Base-by-base conservation (phyloP, 257 asterid genomes). In the Phtheirospermum japonicum region DNA sequence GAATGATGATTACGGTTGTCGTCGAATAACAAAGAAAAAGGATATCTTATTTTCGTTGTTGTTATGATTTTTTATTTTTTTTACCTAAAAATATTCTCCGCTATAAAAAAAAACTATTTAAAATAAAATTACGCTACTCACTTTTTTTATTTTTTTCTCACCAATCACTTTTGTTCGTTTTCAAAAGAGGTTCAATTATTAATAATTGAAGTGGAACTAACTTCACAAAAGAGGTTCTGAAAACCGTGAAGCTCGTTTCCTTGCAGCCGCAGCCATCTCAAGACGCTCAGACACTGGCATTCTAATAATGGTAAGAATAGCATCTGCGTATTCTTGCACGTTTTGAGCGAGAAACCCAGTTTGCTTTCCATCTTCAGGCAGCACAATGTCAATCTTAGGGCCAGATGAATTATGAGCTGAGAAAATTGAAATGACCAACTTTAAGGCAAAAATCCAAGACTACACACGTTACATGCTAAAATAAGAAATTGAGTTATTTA, bases 371-470 rank as follows among this genome's bases (percentile, higher is more conserved):
- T 84, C 94, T 82, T 93, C 94, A 23, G 79, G 77, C 28, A 82
- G 66, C 63, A 93, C 94, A 55, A 93, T 85, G 76, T 89, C 99
- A 96, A 93, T 76, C 82, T 60, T 87, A 18, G 97, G 96, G 30
- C 97, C 99, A 51, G 97, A 97, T 30, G 95, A 93, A 57, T 82
- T 87, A 78, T 93, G 94, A 18, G 99, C 99, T 89, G 87, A 50
- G 28, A 46, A 58, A 40, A 40, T 40, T 11, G n/a, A 40, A 40
- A 40, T 23, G 1, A 23, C 28, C 28, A 23, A 23, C 28, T 23
- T 23, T 23, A 1, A 23, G 28, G 28, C 3, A 3, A 5, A 37
- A 37, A 37, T 37, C 45, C 3, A 37, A 3, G 12, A 40, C 8
- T 9, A 40, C 1, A 23, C 28, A 23, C 1, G 16, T 9, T 30